Percentiles rank a stretch among this genome's conserved stretches.
Conservation (phyloP, 768 basidiomycete genomes). For the Pisolithus marmoratus region DNA sequence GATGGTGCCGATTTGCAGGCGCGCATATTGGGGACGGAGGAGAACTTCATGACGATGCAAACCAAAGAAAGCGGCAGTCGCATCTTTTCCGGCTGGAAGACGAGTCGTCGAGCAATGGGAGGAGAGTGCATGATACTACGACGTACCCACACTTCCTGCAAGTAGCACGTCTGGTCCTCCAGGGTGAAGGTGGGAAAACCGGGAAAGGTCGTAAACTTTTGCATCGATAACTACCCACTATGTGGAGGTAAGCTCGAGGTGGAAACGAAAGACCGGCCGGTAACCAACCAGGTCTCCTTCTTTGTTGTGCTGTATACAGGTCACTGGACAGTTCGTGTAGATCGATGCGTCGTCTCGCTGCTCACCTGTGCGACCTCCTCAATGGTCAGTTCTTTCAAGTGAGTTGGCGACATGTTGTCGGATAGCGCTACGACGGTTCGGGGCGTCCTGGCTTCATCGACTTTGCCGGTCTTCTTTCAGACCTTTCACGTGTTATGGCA, state of each 20-base stretch:
- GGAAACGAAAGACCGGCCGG: neutral
- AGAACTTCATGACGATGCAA: constrained; percentile 83
- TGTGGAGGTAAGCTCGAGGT: constrained; percentile 1
- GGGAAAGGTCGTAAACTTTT: constrained; percentile 76
- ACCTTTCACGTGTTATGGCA: no score
- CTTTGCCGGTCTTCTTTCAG: no score
- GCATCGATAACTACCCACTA: constrained; percentile 82
- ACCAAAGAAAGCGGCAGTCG: constrained; percentile 78
- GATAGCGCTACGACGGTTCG: no score
- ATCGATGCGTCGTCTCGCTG: neutral
- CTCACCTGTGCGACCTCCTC: constrained; percentile 68
- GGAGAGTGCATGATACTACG: neutral
- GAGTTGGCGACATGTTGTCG: constrained; percentile 15
- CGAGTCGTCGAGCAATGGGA: neutral
- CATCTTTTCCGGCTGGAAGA: constrained; percentile 57
- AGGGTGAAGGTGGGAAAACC: constrained; percentile 81
- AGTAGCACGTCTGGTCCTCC: constrained; percentile 73
- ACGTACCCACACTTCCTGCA: constrained; percentile 59
- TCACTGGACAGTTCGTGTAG: neutral
- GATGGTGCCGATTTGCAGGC: constrained; percentile 62
- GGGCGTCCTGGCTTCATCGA: no score
- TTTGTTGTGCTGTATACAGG: constrained; percentile 66
- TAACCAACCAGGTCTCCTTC: constrained; percentile 69
- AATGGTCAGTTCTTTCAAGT: constrained; percentile 34
- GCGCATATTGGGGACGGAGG: constrained; percentile 62